Conservation (phyloP, 805 yeast genomes). For the Metschnikowia kofuensis region DNA sequence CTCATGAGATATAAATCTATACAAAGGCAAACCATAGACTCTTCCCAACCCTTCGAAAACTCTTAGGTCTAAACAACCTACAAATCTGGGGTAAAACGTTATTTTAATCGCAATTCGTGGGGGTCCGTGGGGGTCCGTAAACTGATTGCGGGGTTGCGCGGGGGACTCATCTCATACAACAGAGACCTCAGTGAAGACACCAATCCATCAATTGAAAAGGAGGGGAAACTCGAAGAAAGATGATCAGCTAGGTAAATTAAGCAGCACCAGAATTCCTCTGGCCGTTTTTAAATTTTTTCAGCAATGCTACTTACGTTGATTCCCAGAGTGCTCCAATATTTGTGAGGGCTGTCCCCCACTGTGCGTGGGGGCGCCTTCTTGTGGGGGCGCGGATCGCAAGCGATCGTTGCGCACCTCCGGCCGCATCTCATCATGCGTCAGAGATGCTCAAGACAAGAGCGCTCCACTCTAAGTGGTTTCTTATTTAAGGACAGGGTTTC, state of each 20-base stretch:
- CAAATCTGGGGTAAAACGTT: not conserved
- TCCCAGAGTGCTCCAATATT: no score
- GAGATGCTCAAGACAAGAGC: not conserved
- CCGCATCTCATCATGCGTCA: not conserved
- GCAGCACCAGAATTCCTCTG: no score
- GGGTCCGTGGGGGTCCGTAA: not conserved
- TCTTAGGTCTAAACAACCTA: not conserved
- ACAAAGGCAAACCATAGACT: no score
- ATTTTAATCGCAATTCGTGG: not conserved
- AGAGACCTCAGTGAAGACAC: no score
- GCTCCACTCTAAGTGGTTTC: not conserved
- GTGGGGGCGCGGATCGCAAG: not conserved
- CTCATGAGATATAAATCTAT: no score
- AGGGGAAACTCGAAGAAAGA: no score
- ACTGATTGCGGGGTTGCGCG: not conserved
- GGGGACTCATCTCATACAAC: not conserved
- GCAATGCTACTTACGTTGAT: no score
- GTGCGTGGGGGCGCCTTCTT: not conserved
- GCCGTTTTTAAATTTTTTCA: no score
- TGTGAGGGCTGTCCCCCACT: not conserved
- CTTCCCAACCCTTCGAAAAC: not conserved
- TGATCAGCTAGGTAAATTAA: no score
- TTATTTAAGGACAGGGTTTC: not conserved
- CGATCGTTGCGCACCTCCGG: not conserved
- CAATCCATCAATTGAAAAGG: no score